Evolutionary conservation across 2,329 filamentous ascomycete genomes (phyloP).

Genomic region (Cladophialophora exuberans): DNA sequence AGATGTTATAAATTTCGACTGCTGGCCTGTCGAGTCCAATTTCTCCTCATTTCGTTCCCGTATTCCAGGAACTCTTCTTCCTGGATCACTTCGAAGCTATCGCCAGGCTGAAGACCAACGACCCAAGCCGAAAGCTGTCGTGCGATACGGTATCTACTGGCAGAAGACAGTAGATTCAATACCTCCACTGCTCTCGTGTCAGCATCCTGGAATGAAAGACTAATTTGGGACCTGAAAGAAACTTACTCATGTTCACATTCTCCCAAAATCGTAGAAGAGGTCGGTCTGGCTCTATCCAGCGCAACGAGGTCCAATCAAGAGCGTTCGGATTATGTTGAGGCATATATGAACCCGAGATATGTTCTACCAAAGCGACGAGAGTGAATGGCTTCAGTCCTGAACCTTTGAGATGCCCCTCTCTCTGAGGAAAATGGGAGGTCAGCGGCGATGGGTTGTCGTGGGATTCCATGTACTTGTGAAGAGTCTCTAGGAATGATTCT

Average conservation of each 20-base stretch:
- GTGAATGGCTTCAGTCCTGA: not conserved
- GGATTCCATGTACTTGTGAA: not conserved
- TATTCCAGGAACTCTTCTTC: not conserved
- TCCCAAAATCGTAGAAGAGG: conserved; percentile 1
- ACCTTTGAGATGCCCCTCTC: not conserved
- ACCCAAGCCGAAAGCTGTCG: not conserved
- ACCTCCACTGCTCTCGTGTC: not conserved
- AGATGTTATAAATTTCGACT: not conserved
- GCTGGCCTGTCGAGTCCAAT: not conserved
- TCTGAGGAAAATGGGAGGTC: not conserved
- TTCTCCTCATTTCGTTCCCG: not conserved
- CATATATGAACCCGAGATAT: not conserved
- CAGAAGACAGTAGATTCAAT: not conserved
- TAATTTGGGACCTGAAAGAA: not conserved
- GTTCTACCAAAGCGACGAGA: not conserved
- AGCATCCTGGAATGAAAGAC: not conserved
- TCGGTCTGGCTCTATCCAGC: not conserved
- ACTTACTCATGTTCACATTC: not conserved
- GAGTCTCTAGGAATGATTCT: not conserved
- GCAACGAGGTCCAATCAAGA: not conserved
- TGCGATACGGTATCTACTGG: not conserved
- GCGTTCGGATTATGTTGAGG: not conserved
- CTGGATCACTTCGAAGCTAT: not conserved
- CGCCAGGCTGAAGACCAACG: not conserved
- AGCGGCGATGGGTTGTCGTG: not conserved